Base-by-base conservation (phyloP, 768 basidiomycete genomes). In the Trametes cubensis region DNA sequence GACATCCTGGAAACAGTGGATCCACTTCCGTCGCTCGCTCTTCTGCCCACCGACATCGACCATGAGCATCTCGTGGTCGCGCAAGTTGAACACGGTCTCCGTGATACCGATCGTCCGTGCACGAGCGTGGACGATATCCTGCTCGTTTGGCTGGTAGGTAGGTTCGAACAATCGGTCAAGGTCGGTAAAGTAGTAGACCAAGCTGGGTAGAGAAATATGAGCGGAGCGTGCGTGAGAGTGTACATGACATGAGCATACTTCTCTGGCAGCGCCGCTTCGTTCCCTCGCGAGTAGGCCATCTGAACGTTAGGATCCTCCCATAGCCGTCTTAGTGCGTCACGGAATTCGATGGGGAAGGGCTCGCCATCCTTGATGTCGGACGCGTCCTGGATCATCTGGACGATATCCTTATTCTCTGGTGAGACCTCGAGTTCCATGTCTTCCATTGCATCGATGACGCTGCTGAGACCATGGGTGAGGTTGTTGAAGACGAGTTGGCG, bases 31-130 rank as follows among this genome's bases (percentile, higher is more conserved):
- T 62, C 94, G 78, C 73, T 95, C 94, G 73, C 88, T 92, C 81
- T 95, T 93, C 78, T 97, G 95, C 6, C 95, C 95, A 28, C 90
- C 90, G 39, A 91, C 95, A 70, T 97, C 95, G 58, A 97, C 90
- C 89, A 98, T 92, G 57, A 94, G 80, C 87, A 94, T 87, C 66
- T 92, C 88, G 60, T 92, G 88, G 45, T 88, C 89, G 66, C 83
- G 80, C 58, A 95, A 80, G 46, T 80, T 79, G 76, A 97, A 96
- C 18, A 85, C 83, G 0, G 94, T 96, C 75, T 94, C 92, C 8
- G 89, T 92, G 70, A 95, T 94, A 20, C 94, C 95, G 17, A 92
- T 94, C 23, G 95, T 95, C 60, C 94, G 87, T 41, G 90, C 91
- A 55, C 94, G 82, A 61, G 88, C 87, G 44, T 87, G 88, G 28